phyloP scores from a whole-genome alignment of 192 early-diverging fungal genomes.

The Paraglomus occultum region DNA sequence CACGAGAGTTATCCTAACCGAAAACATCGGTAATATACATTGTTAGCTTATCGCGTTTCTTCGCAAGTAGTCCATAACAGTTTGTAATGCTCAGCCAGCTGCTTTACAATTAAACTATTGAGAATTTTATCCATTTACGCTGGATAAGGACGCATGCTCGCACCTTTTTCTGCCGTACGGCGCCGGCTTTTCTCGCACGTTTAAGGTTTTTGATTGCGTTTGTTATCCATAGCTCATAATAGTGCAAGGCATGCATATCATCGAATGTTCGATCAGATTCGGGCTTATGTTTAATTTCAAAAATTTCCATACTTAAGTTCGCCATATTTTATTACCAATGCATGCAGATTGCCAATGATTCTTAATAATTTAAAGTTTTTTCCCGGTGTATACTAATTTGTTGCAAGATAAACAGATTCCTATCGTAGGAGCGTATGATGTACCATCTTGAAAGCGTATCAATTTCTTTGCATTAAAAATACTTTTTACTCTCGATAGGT shows the following conservation, averaged over 20 bases:
- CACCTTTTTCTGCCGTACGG: neutral
- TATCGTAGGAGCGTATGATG: no score
- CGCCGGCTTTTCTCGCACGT: neutral
- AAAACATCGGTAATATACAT: no score
- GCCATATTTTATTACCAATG: no score
- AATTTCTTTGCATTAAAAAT: no score
- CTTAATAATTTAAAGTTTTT: no score
- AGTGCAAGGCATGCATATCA: slow-evolving; percentile 10
- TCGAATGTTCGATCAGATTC: slow-evolving; percentile 4
- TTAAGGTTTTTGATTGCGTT: slow-evolving; percentile 15
- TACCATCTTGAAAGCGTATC: no score
- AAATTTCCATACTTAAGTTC: no score
- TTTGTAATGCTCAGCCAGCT: slow-evolving; percentile 14
- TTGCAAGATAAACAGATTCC: no score
- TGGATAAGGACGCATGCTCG: slow-evolving; percentile 5
- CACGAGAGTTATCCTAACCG: no score
- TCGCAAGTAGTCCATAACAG: neutral
- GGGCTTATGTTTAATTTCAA: slow-evolving; percentile 19
- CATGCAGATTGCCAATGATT: no score
- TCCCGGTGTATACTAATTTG: no score
- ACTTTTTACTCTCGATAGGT: no score
- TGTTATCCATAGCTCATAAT: neutral
- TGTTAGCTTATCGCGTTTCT: neutral
- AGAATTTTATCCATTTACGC: slow-evolving; percentile 8
- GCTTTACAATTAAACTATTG: neutral